Evolutionary conservation across 192 early-diverging fungal genomes (phyloP).

Genomic region (Jimgerdemannia flammicorona): DNA sequence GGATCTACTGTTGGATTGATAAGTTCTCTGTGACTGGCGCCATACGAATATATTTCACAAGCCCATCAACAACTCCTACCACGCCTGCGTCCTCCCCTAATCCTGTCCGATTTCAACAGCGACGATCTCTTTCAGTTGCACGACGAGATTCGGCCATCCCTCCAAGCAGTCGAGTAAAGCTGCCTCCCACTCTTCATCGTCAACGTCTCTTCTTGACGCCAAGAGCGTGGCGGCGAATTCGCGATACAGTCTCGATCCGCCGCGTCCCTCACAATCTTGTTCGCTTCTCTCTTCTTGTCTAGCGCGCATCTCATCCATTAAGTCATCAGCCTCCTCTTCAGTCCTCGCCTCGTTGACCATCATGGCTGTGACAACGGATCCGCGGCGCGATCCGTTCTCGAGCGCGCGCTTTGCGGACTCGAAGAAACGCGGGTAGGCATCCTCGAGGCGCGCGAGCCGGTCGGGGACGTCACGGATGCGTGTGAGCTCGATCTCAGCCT

Average conservation of each 20-base stretch:
- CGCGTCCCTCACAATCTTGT: background rate
- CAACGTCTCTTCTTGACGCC: slow-evolving; percentile 5
- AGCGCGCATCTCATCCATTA: background rate
- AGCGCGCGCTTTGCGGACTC: slow-evolving; percentile 16
- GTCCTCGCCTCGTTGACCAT: background rate
- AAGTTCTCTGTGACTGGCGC: too few relatives aligned
- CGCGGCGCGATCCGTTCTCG: background rate
- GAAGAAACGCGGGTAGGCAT: slow-evolving; percentile 11
- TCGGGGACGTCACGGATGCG: slow-evolving; percentile 28
- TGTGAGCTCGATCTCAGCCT: background rate
- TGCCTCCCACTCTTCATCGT: slow-evolving; percentile 32
- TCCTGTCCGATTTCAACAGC: background rate
- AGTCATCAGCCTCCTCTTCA: background rate
- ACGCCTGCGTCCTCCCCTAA: too few relatives aligned
- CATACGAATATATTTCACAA: too few relatives aligned
- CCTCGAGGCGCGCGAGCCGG: too few relatives aligned
- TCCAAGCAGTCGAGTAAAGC: slow-evolving; percentile 18
- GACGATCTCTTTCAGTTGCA: slow-evolving; percentile 38
- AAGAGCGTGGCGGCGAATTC: slow-evolving; percentile 18
- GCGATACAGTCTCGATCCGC: background rate
- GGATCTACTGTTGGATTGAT: too few relatives aligned
- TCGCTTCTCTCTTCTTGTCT: background rate
- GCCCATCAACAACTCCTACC: too few relatives aligned
- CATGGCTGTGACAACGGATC: background rate
- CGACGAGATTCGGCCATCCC: slow-evolving; percentile 18